phyloP scores from a whole-genome alignment of 2,329 filamentous ascomycete genomes.

The Fusarium pseudograminearum region DNA sequence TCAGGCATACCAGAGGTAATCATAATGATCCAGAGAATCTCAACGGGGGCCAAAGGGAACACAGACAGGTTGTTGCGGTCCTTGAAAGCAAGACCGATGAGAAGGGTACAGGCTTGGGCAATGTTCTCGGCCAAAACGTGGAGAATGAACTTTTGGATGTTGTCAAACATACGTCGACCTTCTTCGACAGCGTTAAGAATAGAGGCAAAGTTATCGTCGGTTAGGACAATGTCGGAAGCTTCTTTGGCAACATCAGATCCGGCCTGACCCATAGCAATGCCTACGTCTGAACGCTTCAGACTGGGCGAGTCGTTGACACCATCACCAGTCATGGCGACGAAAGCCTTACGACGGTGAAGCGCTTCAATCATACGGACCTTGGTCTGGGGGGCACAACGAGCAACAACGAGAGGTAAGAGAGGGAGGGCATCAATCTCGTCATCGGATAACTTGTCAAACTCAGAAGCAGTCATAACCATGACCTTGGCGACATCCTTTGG shows the following conservation, averaged over 20 bases:
- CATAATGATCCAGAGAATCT: slow-evolving; percentile 85
- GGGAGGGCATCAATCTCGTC: slow-evolving; percentile 73
- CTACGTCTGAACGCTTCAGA: slow-evolving; percentile 75
- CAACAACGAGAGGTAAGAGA: slow-evolving; percentile 74
- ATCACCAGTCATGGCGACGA: slow-evolving; percentile 78
- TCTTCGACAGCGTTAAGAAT: slow-evolving; percentile 79
- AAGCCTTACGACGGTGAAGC: slow-evolving; percentile 73
- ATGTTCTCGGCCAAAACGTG: slow-evolving; percentile 77
- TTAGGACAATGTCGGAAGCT: slow-evolving; percentile 75
- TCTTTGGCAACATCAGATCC: slow-evolving; percentile 79
- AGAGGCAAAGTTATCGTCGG: slow-evolving; percentile 78
- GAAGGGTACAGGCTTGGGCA: slow-evolving; percentile 74
- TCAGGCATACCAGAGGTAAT: slow-evolving; percentile 79
- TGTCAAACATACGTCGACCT: slow-evolving; percentile 77
- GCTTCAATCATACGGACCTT: slow-evolving; percentile 83
- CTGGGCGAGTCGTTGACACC: slow-evolving; percentile 79
- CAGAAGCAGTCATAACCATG: slow-evolving; percentile 75
- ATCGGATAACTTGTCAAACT: slow-evolving; percentile 75
- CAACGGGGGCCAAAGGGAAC: slow-evolving; percentile 78
- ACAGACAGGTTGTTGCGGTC: slow-evolving; percentile 72
- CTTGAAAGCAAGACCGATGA: slow-evolving; percentile 78
- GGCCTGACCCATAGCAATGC: slow-evolving; percentile 76
- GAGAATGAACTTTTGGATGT: slow-evolving; percentile 79
- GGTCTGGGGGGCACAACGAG: slow-evolving; percentile 76
- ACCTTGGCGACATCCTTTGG: slow-evolving; percentile 66